A percentile compares a stretch with the other conserved stretches of the same genome.
Evolutionary conservation across 345 rosid species (phyloP).

Genomic region (Eucalyptus lansdowneana): DNA sequence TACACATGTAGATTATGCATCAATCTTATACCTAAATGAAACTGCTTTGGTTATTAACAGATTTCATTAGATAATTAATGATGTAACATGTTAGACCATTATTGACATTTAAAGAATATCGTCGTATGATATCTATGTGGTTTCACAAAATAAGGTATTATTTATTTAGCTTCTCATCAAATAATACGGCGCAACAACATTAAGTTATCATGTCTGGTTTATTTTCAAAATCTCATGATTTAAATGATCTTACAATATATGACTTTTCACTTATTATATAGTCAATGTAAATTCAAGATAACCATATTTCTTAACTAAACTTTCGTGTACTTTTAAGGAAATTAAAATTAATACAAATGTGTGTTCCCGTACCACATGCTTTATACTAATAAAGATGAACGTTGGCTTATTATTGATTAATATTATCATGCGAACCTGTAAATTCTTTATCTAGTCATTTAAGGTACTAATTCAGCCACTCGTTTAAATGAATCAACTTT

Average conservation of each 20-base stretch:
- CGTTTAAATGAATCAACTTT: background rate
- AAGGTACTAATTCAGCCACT: background rate
- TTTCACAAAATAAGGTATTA: background rate
- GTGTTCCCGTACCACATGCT: background rate
- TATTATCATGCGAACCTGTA: background rate
- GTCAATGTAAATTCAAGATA: background rate
- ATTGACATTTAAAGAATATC: background rate
- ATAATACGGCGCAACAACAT: background rate
- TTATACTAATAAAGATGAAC: background rate
- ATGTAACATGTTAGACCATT: background rate
- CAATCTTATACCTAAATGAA: background rate
- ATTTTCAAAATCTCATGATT: background rate
- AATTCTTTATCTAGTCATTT: background rate
- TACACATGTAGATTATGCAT: rapidly evolving
- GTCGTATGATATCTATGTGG: rapidly evolving
- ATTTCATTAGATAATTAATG: background rate
- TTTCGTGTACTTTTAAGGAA: background rate
- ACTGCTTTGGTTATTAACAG: background rate
- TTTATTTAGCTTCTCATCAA: background rate
- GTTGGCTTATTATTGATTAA: rapidly evolving
- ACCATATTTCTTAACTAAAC: background rate
- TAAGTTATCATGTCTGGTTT: background rate
- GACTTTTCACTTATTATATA: background rate
- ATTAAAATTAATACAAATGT: background rate
- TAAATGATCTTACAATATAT: background rate